Percentiles rank a stretch among this genome's conserved stretches.
Conservation (phyloP, 148 eudicot species). For the Mesembryanthemum crystallinum region DNA sequence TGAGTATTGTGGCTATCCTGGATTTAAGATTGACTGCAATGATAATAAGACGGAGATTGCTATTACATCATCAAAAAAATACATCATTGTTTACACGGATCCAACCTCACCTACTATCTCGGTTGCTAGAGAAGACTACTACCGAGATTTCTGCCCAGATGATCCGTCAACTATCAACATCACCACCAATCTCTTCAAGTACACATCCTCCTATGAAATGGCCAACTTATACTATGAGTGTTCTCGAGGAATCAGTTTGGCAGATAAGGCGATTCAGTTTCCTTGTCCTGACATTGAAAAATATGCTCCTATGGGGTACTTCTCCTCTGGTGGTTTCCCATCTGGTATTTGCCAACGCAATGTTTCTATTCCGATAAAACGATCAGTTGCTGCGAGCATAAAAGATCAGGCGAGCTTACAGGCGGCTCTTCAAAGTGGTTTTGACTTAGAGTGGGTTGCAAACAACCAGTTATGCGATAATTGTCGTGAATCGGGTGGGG, state of each 20-base stretch:
- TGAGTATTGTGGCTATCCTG: too few species aligned
- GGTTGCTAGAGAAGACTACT: too few species aligned
- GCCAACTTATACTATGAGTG: background rate
- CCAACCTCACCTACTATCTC: too few species aligned
- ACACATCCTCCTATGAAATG: background rate
- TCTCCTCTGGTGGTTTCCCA: background rate
- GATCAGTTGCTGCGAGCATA: background rate
- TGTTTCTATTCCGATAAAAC: background rate
- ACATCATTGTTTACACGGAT: too few species aligned
- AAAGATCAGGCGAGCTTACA: background rate
- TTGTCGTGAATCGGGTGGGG: conserved; percentile 36
- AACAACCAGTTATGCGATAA: conserved; percentile 20
- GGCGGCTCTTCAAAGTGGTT: conserved; percentile 33
- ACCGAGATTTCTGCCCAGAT: too few species aligned
- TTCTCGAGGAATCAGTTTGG: background rate
- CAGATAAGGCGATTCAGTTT: background rate
- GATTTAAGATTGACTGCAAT: too few species aligned
- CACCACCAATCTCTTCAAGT: background rate
- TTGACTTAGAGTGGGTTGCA: conserved; percentile 39
- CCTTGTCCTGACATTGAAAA: background rate
- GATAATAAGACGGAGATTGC: too few species aligned
- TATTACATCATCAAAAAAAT: too few species aligned
- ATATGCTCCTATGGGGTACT: background rate
- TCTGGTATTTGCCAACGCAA: background rate
- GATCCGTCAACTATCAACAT: background rate